These are phyloP conservation scores for Aeminium ludgeri DNA, from an alignment of 495 filamentous ascomycete genomes.

Conservation along the genomic window DNA sequence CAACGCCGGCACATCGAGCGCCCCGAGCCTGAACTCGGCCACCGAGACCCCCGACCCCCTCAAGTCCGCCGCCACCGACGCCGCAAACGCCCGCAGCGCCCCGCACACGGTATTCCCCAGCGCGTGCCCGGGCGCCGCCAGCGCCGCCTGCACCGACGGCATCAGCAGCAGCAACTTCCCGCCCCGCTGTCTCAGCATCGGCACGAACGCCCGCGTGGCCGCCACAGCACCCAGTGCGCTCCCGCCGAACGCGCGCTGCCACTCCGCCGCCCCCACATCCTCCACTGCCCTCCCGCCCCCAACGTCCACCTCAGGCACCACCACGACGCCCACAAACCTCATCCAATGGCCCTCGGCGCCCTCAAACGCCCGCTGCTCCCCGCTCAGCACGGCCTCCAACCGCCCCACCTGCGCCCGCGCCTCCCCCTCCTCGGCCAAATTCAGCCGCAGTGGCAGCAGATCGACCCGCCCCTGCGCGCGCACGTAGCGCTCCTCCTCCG, in stretches of 20 bases:
- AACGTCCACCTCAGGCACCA: constrained; percentile 51
- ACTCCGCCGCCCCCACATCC: constrained; percentile 61
- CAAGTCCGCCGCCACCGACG: constrained; percentile 62
- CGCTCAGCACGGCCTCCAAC: constrained; percentile 49
- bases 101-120: constrained; percentile 64
- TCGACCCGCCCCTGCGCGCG: constrained; percentile 58
- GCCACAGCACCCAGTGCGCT: constrained; percentile 85
- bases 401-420: constrained; percentile 43
- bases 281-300: constrained; percentile 67
- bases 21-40: constrained; percentile 71
- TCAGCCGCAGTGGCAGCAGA: constrained; percentile 64
- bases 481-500: constrained; percentile 68
- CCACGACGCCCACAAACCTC: constrained; percentile 55
- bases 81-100: constrained; percentile 63
- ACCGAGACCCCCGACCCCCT: constrained; percentile 52
- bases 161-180: constrained; percentile 59
- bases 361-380: constrained; percentile 53
- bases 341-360: constrained; percentile 58
- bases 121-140: constrained; percentile 68
- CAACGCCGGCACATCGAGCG: constrained; percentile 47
- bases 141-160: constrained; percentile 64
- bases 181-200: constrained; percentile 45
- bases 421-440: constrained; percentile 43
- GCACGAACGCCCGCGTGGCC: constrained; percentile 71
- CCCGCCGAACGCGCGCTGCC: constrained; percentile 78